phyloP scores from a whole-genome alignment of 208 protist genomes.

The Leishmania mexicana region DNA sequence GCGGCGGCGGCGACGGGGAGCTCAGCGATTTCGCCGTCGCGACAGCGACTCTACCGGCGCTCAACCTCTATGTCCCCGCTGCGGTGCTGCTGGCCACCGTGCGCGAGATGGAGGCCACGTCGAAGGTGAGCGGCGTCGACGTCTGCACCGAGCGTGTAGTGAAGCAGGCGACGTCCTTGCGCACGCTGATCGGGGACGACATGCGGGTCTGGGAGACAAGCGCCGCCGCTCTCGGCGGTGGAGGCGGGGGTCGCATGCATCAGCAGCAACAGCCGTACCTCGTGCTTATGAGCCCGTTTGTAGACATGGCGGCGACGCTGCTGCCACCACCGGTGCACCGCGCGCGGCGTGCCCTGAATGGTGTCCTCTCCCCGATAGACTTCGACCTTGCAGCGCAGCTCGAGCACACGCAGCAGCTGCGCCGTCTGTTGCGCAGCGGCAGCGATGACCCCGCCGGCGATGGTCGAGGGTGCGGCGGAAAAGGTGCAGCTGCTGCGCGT shows the following conservation, averaged over 20 bases:
- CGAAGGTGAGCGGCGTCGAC: background rate
- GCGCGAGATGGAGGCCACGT: background rate
- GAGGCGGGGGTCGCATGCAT: background rate
- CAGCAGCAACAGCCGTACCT: slow-evolving; percentile 1
- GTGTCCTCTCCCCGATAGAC: slow-evolving; percentile 35
- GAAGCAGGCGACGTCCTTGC: slow-evolving; percentile 15
- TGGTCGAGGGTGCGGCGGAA: background rate
- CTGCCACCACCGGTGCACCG: slow-evolving; percentile 13
- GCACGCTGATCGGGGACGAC: slow-evolving; percentile 30
- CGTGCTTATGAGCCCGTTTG: background rate
- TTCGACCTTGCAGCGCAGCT: slow-evolving; percentile 44
- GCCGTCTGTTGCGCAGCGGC: slow-evolving; percentile 15
- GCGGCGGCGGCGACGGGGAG: background rate
- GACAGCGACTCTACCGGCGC: slow-evolving; percentile 12
- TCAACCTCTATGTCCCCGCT: slow-evolving; percentile 26
- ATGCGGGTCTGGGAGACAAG: slow-evolving; percentile 20
- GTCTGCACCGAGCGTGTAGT: background rate
- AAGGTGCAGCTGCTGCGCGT: background rate
- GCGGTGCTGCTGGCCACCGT: slow-evolving; percentile 9
- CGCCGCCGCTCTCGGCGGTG: background rate
- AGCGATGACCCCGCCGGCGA: background rate
- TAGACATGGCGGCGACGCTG: background rate
- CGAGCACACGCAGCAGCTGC: slow-evolving; percentile 29
- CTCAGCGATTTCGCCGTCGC: background rate
- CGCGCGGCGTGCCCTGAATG: slow-evolving; percentile 21